Evolutionary conservation across 2,329 filamentous ascomycete genomes (phyloP).

Genomic region (Pseudogymnoascus sp.): DNA sequence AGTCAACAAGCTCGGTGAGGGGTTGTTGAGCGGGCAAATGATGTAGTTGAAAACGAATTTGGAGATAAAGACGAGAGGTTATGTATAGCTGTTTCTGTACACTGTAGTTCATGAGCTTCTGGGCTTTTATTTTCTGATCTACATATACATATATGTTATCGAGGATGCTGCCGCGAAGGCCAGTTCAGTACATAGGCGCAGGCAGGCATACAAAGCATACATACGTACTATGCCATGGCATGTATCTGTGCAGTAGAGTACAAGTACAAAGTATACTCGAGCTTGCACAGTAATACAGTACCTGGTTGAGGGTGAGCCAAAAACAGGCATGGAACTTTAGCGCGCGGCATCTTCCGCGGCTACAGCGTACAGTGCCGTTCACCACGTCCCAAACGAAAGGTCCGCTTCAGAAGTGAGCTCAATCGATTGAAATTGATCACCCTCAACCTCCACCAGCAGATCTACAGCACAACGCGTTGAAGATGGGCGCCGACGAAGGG

Average conservation of each 20-base stretch:
- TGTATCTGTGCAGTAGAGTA: neutral
- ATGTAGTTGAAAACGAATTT: neutral
- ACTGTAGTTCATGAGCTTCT: neutral
- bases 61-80: neutral
- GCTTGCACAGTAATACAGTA: neutral
- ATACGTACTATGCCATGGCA: neutral
- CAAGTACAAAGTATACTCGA: neutral
- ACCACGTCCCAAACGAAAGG: neutral
- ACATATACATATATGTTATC: conserved; percentile 3
- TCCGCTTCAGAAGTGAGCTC: conserved; percentile 2
- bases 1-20: neutral
- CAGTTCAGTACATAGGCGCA: neutral
- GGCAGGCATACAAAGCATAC: neutral
- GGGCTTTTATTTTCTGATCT: neutral
- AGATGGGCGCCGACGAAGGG: conserved; percentile 44
- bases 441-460: neutral
- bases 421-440: neutral
- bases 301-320: neutral
- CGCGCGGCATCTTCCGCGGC: conserved; percentile 7
- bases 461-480: conserved; percentile 7
- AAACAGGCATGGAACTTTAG: neutral
- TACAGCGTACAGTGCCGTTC: neutral
- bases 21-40: neutral
- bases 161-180: neutral
- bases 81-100: neutral